A percentile compares a stretch with the other conserved stretches of the same genome.
Evolutionary conservation across 208 protist genomes (phyloP).

Genomic region (Wallacemonas sp.): DNA sequence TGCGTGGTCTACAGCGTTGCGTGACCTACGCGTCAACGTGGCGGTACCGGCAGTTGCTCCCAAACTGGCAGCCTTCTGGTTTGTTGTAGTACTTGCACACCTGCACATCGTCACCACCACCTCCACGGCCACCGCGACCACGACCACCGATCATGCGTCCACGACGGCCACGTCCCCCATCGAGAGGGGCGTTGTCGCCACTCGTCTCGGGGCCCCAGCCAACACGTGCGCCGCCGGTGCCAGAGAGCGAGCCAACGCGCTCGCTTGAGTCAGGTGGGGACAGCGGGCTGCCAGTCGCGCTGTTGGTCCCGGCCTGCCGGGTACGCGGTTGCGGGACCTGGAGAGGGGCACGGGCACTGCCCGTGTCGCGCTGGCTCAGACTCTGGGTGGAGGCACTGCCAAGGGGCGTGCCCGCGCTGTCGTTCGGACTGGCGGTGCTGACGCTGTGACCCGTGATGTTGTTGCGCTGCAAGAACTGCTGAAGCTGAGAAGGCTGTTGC

Average conservation of each 20-base stretch:
- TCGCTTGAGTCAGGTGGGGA: conserved; percentile 16
- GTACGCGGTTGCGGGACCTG: conserved; percentile 73
- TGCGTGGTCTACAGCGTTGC: neutral
- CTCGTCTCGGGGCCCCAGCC: neutral
- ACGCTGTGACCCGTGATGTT: conserved; percentile 8
- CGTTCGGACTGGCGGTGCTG: neutral
- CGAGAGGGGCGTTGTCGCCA: conserved; percentile 11
- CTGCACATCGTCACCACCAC: conserved; percentile 20
- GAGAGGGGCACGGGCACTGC: conserved; percentile 18
- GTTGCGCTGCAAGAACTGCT: conserved; percentile 16
- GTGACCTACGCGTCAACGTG: conserved; percentile 28
- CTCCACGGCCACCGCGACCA: conserved; percentile 16
- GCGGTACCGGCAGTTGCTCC: conserved; percentile 39
- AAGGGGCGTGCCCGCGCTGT: conserved; percentile 5
- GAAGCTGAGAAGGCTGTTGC: conserved; percentile 14
- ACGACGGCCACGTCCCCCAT: neutral
- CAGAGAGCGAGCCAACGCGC: neutral
- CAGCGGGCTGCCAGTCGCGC: conserved; percentile 29
- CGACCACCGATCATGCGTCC: neutral
- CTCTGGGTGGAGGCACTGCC: conserved; percentile 4
- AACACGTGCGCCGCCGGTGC: conserved; percentile 11
- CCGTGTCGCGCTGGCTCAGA: conserved; percentile 7
- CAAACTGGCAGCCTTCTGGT: conserved; percentile 44
- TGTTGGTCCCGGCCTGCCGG: conserved; percentile 32
- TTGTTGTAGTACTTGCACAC: conserved; percentile 38